phyloP scores from a whole-genome alignment of 1,139 yeast species.

The Blastobotrys aristatus region DNA sequence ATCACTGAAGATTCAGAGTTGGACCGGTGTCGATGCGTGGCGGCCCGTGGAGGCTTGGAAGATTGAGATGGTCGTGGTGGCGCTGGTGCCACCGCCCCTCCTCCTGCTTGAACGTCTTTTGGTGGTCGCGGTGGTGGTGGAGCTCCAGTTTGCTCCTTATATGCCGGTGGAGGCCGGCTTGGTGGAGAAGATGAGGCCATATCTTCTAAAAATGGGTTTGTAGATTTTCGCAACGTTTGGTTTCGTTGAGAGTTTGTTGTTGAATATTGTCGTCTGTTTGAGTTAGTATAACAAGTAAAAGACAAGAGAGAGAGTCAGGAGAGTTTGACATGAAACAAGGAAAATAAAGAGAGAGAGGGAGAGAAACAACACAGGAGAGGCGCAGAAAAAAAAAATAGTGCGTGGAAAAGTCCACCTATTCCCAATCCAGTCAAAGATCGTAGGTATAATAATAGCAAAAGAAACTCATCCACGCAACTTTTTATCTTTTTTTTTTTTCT shows the following conservation, averaged over 20 bases:
- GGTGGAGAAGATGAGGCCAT: constrained; percentile 11
- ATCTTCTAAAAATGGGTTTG: constrained; percentile 34
- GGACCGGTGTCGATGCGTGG: constrained; percentile 19
- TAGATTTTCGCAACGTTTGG: constrained; percentile 19
- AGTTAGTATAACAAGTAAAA: neutral
- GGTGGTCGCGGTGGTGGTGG: constrained; percentile 11
- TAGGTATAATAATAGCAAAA: neutral
- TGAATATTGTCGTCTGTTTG: constrained; percentile 19
- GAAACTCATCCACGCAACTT: neutral
- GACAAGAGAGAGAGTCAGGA: neutral
- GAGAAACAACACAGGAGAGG: neutral
- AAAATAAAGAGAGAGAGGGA: neutral
- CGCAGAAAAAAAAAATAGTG: neutral
- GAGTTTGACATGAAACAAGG: constrained; percentile 7
- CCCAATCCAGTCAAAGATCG: neutral
- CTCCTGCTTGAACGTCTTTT: neutral
- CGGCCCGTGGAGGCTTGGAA: constrained; percentile 16
- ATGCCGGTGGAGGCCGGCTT: constrained; percentile 15
- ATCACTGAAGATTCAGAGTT: constrained; percentile 29
- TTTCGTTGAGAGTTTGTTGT: constrained; percentile 13
- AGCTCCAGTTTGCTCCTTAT: constrained; percentile 6
- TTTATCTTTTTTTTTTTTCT: neutral
- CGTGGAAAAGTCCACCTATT: neutral
- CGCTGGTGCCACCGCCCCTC: neutral
- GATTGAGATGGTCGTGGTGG: constrained; percentile 19